Percentiles rank a stretch among this genome's conserved stretches.
Evolutionary conservation across 2,329 filamentous ascomycete species (phyloP).

Genomic region (Hypoxylon sp.): DNA sequence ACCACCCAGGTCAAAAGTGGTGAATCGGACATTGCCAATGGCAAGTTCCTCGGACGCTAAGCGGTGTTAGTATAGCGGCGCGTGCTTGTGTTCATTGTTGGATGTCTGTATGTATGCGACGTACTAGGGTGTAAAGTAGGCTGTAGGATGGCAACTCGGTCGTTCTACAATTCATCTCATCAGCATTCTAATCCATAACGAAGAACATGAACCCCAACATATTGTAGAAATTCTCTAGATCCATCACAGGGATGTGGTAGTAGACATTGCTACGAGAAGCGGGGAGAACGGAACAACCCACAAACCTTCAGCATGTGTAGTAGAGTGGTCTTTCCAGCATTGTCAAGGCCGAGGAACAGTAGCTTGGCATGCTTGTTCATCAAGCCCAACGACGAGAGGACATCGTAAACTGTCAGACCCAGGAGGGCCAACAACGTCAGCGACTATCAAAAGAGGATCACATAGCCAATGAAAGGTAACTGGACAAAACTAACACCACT

Average conservation of each 20-base stretch:
- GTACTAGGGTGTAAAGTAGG: conserved; percentile 92
- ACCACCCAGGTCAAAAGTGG: conserved; percentile 92
- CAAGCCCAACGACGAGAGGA: conserved; percentile 87
- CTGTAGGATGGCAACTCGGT: conserved; percentile 90
- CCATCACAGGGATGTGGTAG: conserved; percentile 9
- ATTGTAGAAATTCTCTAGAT: conserved; percentile 2
- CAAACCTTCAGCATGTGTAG: conserved; percentile 95
- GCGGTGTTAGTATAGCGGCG: conserved; percentile 47
- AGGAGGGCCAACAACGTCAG: conserved; percentile 46
- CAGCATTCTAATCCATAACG: conserved; percentile 19
- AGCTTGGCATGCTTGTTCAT: conserved; percentile 98
- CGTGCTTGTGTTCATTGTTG: conserved; percentile 37
- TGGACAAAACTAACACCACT: conserved; percentile 82
- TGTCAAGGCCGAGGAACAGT: conserved; percentile 92
- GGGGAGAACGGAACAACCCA: conserved; percentile 41
- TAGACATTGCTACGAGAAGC: conserved; percentile 23
- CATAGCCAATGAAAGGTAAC: conserved; percentile 16
- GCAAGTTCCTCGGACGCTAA: conserved; percentile 90
- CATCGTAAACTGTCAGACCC: conserved; percentile 80
- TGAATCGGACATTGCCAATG: conserved; percentile 94
- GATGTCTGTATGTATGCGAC: conserved; percentile 55
- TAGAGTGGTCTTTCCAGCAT: conserved; percentile 94
- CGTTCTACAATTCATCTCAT: conserved; percentile 72
- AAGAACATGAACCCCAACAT: conserved; percentile 24
- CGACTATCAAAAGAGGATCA: conserved; percentile 35